Evolutionary conservation across 78 protist genomes (phyloP).

Genomic region (Anaeramoeba flamelloides): DNA sequence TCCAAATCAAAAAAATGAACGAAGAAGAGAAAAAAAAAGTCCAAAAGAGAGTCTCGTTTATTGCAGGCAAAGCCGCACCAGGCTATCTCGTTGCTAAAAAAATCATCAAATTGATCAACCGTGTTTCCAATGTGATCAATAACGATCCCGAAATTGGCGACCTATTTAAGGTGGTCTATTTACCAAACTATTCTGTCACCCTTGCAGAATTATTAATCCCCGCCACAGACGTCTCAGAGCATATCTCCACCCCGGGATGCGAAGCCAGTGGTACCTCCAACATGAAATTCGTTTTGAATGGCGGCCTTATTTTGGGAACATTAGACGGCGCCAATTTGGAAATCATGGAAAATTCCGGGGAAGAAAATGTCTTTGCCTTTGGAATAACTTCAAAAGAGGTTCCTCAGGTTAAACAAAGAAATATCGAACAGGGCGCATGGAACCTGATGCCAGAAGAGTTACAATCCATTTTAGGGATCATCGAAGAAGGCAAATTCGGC

Average conservation of each 20-base stretch:
- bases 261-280: slow-evolving; percentile 5
- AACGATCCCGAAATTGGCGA: slow-evolving; percentile 47
- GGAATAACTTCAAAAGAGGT: slow-evolving; percentile 34
- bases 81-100: slow-evolving; percentile 78
- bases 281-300: slow-evolving; percentile 14
- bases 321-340: slow-evolving; percentile 17
- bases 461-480: slow-evolving; percentile 38
- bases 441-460: too few relatives aligned
- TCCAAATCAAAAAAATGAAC: not conserved
- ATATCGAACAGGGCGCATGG: too few relatives aligned
- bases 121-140: slow-evolving; percentile 63
- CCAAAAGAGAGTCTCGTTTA: slow-evolving; percentile 50
- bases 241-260: slow-evolving; percentile 58
- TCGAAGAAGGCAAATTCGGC: slow-evolving; percentile 48
- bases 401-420: not conserved
- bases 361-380: slow-evolving; percentile 35
- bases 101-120: slow-evolving; percentile 65
- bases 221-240: slow-evolving; percentile 75
- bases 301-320: slow-evolving; percentile 5
- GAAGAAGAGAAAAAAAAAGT: slow-evolving; percentile 4
- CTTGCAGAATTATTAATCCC: slow-evolving; percentile 67
- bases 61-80: slow-evolving; percentile 89
- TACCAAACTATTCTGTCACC: slow-evolving; percentile 32
- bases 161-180: slow-evolving; percentile 61
- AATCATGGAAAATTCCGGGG: not conserved